These are phyloP conservation scores for Kurtzmaniella natalensis DNA, from an alignment of 1,139 yeast species.

Conservation along the genomic window DNA sequence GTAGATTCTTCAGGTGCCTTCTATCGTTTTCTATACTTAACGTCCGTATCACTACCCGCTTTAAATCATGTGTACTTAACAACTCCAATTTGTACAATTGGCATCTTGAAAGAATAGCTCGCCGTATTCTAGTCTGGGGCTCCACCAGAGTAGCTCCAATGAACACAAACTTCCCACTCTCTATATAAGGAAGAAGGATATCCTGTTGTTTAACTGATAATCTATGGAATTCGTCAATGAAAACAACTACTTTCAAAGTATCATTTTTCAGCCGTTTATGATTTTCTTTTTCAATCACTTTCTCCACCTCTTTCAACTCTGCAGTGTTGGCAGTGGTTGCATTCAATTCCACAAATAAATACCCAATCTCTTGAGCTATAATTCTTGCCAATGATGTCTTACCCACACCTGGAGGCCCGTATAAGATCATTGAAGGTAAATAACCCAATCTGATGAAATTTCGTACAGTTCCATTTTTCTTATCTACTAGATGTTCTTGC, in stretches of 20 bases:
- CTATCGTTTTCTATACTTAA: slow-evolving; percentile 24
- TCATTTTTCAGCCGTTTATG: slow-evolving; percentile 13
- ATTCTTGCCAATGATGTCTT: slow-evolving; percentile 42
- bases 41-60: slow-evolving; percentile 22
- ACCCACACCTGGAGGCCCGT: slow-evolving; percentile 47
- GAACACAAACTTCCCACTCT: slow-evolving; percentile 36
- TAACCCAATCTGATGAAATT: slow-evolving; percentile 34
- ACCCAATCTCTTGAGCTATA: slow-evolving; percentile 29
- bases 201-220: slow-evolving; percentile 40
- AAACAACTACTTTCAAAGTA: slow-evolving; percentile 29
- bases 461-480: slow-evolving; percentile 24
- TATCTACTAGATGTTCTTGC: slow-evolving; percentile 30
- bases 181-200: slow-evolving; percentile 36
- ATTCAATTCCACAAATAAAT: slow-evolving; percentile 36
- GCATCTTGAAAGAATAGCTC: slow-evolving; percentile 39
- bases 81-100: slow-evolving; percentile 28
- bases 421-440: slow-evolving; percentile 41
- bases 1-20: slow-evolving; percentile 13
- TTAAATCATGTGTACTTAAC: slow-evolving; percentile 17
- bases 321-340: slow-evolving; percentile 36
- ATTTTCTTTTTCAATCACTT: slow-evolving; percentile 22
- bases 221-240: slow-evolving; percentile 44
- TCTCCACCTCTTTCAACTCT: slow-evolving; percentile 25
- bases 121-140: slow-evolving; percentile 28
- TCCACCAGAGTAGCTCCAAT: slow-evolving; percentile 43